phyloP scores from a whole-genome alignment of 1,284 basidiomycete genomes.

The Pseudozyma tsukubaensis region DNA sequence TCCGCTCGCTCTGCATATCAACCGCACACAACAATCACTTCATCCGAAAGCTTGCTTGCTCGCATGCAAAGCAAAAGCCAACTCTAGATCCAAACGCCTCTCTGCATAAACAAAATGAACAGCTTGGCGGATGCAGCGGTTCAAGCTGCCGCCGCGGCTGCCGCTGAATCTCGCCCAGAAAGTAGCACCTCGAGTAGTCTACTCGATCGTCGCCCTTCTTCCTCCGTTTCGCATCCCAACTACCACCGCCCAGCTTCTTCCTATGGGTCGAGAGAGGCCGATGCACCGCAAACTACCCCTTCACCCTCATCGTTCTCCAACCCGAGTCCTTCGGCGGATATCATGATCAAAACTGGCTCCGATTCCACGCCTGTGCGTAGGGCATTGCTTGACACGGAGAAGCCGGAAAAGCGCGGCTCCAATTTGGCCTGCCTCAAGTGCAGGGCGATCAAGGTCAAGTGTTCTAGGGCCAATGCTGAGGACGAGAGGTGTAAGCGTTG shows the following conservation, averaged over 20 bases:
- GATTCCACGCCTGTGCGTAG: slow-evolving; percentile 30
- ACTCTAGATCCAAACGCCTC: neutral
- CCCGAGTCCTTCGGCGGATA: slow-evolving; percentile 13
- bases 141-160: slow-evolving; percentile 21
- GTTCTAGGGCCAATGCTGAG: slow-evolving; percentile 35
- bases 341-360: slow-evolving; percentile 31
- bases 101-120: slow-evolving; percentile 24
- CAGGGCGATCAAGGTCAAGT: slow-evolving; percentile 51
- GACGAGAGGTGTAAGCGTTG: slow-evolving; percentile 49
- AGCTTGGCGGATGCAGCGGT: slow-evolving; percentile 43
- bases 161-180: slow-evolving; percentile 10
- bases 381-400: slow-evolving; percentile 44
- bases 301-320: slow-evolving; percentile 16
- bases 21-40: neutral
- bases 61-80: neutral
- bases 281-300: neutral
- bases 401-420: slow-evolving; percentile 50
- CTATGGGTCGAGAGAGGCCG: neutral
- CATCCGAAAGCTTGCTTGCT: neutral
- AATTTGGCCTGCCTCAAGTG: slow-evolving; percentile 53
- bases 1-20: neutral
- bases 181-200: slow-evolving; percentile 1
- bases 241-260: slow-evolving; percentile 7
- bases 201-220: slow-evolving; percentile 9
- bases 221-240: neutral